Conservation (phyloP, 2,329 filamentous ascomycete species). For the Paecilomyces sp. region DNA sequence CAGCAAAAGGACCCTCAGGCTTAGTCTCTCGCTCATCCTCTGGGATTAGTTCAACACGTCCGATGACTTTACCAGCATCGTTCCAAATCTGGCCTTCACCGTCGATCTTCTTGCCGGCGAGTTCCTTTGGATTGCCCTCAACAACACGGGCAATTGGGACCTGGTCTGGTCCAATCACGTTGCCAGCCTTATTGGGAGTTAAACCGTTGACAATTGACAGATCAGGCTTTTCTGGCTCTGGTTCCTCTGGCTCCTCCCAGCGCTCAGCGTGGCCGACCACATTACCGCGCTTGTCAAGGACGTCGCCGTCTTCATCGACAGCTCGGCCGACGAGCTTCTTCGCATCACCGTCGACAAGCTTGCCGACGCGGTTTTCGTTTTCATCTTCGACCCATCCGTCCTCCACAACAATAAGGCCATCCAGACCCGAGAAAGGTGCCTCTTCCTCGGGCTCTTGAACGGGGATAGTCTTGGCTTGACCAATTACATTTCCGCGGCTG, state of each 20-base stretch:
- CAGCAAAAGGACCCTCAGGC: constrained; percentile 52
- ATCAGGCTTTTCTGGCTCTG: constrained; percentile 41
- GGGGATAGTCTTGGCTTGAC: constrained; percentile 45
- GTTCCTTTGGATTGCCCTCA: constrained; percentile 50
- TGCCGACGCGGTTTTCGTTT: constrained; percentile 41
- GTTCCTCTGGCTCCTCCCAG: constrained; percentile 45
- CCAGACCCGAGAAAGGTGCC: constrained; percentile 38
- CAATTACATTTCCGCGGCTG: constrained; percentile 56
- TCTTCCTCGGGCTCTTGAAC: constrained; percentile 32
- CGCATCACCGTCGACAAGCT: constrained; percentile 51
- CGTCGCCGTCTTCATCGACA: constrained; percentile 57
- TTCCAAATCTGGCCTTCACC: constrained; percentile 50
- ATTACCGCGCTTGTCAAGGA: constrained; percentile 56
- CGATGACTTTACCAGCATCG: constrained; percentile 50
- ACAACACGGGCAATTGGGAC: constrained; percentile 50
- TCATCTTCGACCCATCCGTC: constrained; percentile 44
- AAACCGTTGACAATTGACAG: constrained; percentile 49
- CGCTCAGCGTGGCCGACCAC: constrained; percentile 51
- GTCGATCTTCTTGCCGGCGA: constrained; percentile 50
- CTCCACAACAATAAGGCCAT: constrained; percentile 40
- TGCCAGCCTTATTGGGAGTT: constrained; percentile 52
- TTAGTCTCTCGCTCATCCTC: constrained; percentile 49
- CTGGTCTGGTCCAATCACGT: constrained; percentile 46
- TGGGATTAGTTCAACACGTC: constrained; percentile 52
- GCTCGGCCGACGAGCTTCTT: constrained; percentile 53